A percentile compares a stretch with the other conserved stretches of the same genome.
Evolutionary conservation across 2,329 filamentous ascomycete genomes (phyloP).

Genomic region (Alternaria gansuensis): DNA sequence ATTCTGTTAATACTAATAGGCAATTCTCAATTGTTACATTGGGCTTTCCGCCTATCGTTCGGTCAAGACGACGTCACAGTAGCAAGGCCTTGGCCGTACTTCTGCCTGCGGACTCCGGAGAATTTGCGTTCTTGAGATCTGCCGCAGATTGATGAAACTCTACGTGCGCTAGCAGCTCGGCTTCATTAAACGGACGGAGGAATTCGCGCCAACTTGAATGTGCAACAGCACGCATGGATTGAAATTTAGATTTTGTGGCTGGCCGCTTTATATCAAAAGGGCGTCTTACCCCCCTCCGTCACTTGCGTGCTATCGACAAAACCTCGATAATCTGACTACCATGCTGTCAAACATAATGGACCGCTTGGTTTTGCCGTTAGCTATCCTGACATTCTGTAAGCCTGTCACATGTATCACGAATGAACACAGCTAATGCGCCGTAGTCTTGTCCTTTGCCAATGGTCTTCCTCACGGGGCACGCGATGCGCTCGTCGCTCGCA

Average conservation of each 20-base stretch:
- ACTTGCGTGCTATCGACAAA: neutral
- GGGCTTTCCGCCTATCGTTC: neutral
- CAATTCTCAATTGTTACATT: neutral
- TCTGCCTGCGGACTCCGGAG: constrained; percentile 9
- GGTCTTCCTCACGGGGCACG: constrained; percentile 18
- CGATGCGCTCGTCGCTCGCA: constrained; percentile 11
- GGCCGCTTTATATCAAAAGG: constrained; percentile 1
- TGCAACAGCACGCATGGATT: constrained; percentile 1
- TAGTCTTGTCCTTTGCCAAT: constrained; percentile 15
- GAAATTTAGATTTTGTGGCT: neutral
- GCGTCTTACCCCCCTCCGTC: neutral
- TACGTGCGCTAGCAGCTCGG: constrained; percentile 3
- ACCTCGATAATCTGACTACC: neutral
- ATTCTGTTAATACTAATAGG: neutral
- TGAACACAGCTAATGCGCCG: neutral
- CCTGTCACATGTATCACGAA: too few species aligned
- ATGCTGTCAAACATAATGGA: constrained; percentile 15
- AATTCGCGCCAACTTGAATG: constrained; percentile 1
- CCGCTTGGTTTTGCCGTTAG: constrained; percentile 9
- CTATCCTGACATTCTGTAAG: constrained; percentile 15
- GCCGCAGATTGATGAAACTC: constrained; percentile 8
- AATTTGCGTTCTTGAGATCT: neutral
- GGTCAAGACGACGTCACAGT: neutral
- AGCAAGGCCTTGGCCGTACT: constrained; percentile 1
- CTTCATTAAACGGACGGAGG: constrained; percentile 15